Evolutionary conservation across 176 grass and related monocot genomes (phyloP), one percentile per base, ranked within the genome.

Genomic region (Puccinellia tenuiflora): DNA sequence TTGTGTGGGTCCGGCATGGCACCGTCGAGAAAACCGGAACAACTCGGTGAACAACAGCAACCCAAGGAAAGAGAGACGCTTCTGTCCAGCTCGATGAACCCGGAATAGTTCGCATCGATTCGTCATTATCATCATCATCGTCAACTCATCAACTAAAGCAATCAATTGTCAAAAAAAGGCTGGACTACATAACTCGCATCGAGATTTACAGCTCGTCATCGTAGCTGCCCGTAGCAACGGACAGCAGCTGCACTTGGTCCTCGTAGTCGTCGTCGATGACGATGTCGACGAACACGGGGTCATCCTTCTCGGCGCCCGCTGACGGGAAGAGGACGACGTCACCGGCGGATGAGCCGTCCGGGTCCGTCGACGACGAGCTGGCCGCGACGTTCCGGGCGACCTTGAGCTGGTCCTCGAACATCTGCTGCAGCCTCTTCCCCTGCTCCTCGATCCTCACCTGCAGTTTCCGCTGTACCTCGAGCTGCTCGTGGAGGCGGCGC

Each of bases 401-500:
- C 84, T 88, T 97, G 21, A 89, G 68, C 87, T 97, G 95, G 50
- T 97, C 83, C 76, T 92, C 92, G 53, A 97, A 90, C 79, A 97
- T 97, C 79, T 90, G 69, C 77, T 91, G 86, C 52, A 97, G 88
- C 86, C 34, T 93, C 83, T 79, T 94, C 0, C 95, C 86, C 53
- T 97, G 95, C 75, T 26, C 95, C 83, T 97, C 95, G 54, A 97
- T 94, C 73, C 78, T 91, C 84, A 94, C 62, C 85, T 97, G 95
- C 38, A 97, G 56, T n/a, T 51, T 89, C 38, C 92, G 50, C 84
- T 95, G 95, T 71, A 97, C 95, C 95, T 94, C 90, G 2, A 97
- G 90, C 83, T 97, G 95, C 82, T 97, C 95, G 50, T 97, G 90
- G 81, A 97, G 95, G n/a, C 86, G 75, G 86, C 82, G 92, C 84